Base-by-base conservation (phyloP, 192 early-diverging fungal genomes). In the Coemansia asiatica region DNA sequence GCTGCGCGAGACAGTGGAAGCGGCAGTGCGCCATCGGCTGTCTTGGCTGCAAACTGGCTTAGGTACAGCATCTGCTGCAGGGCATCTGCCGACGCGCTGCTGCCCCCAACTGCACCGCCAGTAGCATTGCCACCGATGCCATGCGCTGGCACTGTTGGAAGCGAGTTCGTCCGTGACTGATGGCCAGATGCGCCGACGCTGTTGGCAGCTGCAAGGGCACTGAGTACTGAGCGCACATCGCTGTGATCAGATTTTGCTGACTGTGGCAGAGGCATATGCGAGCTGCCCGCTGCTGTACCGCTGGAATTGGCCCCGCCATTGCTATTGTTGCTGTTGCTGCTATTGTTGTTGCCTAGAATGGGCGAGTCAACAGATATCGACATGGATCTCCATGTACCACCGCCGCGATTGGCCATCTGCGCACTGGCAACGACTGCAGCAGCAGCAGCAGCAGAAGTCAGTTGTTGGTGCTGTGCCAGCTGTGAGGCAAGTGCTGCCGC, bases 41-140 rank as follows among this genome's bases (percentile, higher is more conserved):
- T 68, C n/a, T 66, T 74, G 68, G 68, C 47, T 15, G 78, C 78
- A 56, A 81, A 56, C 61, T 81, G 72, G 25, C 69, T 72, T 19
- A 81, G 66, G 60, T 75, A 81, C 57, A 81, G 60, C 78, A 81
- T 81, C n/a, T n/a, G n/a, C 55, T 81, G 78, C 68, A 81, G 56
- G 4, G 78, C 72, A 16, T 81, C 78, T 1, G 78, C 46, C 15
- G 57, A 40, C n/a, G 27, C 23, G 12, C 12, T 26, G 25, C 10
- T 38, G 4, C 13, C 25, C 31, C 29, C 56, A 8, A n/a, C n/a
- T n/a, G n/a, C n/a, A n/a, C n/a, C n/a, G n/a, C n/a, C n/a, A n/a
- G n/a, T n/a, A n/a, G n/a, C n/a, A n/a, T n/a, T n/a, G n/a, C n/a
- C n/a, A n/a, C 16, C 22, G 9, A 26, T 26, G 23, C 51, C 51